Evolutionary conservation across 495 filamentous ascomycete genomes (phyloP), one percentile per base, ranked within the genome.

Genomic region (Neurospora sp.): DNA sequence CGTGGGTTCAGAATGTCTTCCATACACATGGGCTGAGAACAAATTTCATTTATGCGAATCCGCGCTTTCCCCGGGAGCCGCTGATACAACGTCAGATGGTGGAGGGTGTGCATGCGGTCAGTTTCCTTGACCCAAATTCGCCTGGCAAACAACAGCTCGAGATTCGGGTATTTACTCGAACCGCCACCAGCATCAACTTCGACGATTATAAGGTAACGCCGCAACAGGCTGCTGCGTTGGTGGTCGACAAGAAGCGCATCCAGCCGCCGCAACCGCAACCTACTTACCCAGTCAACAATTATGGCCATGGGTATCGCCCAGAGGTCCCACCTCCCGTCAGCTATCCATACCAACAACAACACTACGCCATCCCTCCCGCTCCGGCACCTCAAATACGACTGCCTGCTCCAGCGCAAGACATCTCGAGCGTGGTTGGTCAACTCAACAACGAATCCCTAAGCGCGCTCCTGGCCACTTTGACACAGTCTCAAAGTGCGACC

Each of bases 91-190:
- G 93, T 72, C 94, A 97, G 79, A 92, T 96, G 48, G 79, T 93
- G 38, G 95, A 98, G 81, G 94, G 96, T 27, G 96, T 99, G 16
- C 89, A 90, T 62, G 96, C 92, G 31, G 91, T 98, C 27, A 89
- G 91, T 18, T 90, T 92, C 72, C 88, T 99, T 18, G 90, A 90
- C 44, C 84, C 86, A 8, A 81, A 84, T 59, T 88, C 92, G 38
- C 92, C 97, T 76, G 83, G 85, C 39, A 88, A 85, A 2, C 89
- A 90, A 69, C 92, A 89, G 75, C 91, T 98, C 71, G 86, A 90
- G 3, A 81, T 98, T 37, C 92, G 94, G 77, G 87, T 97, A 23
- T 98, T 98, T 77, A 92, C 94, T 82, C 91, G 95, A 20, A 90
- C 89, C 54, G 86, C 91, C 37, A 84, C 83, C 46, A 88, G 90